Evolutionary conservation across 2,329 filamentous ascomycete genomes (phyloP).

Genomic region (Botryotinia narcissicola): DNA sequence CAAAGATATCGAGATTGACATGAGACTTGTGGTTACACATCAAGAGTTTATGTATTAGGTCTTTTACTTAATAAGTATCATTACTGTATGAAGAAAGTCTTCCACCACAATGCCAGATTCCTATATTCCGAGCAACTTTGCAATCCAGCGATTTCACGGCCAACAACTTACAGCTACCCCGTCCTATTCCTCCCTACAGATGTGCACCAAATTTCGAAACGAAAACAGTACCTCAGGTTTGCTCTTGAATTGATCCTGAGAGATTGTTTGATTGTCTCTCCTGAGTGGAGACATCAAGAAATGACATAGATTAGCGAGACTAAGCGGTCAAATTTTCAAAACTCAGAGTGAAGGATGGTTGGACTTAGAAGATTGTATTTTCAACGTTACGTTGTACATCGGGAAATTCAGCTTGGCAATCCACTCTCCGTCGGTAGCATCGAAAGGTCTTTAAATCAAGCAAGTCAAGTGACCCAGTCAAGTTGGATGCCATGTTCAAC

Average conservation of each 20-base stretch:
- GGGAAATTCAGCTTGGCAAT: neutral
- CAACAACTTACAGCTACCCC: neutral
- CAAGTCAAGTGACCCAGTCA: neutral
- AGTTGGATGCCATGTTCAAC: neutral
- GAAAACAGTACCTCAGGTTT: neutral
- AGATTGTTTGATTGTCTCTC: neutral
- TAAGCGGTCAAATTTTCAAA: neutral
- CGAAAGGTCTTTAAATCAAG: neutral
- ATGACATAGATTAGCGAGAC: neutral
- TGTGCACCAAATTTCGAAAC: neutral
- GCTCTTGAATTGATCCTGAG: neutral
- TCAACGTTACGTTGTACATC: neutral
- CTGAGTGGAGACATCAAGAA: neutral
- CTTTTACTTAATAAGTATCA: neutral
- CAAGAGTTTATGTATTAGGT: neutral
- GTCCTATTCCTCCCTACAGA: neutral
- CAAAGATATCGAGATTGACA: no score
- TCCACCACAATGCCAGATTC: neutral
- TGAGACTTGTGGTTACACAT: neutral
- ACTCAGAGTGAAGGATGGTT: neutral
- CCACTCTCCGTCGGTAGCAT: fast-evolving
- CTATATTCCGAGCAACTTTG: neutral
- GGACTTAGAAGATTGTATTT: neutral
- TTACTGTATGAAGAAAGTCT: neutral
- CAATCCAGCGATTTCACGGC: neutral